Evolutionary conservation across 1,139 yeast genomes (phyloP).

Genomic region (Sugiyamaella paludigena): DNA sequence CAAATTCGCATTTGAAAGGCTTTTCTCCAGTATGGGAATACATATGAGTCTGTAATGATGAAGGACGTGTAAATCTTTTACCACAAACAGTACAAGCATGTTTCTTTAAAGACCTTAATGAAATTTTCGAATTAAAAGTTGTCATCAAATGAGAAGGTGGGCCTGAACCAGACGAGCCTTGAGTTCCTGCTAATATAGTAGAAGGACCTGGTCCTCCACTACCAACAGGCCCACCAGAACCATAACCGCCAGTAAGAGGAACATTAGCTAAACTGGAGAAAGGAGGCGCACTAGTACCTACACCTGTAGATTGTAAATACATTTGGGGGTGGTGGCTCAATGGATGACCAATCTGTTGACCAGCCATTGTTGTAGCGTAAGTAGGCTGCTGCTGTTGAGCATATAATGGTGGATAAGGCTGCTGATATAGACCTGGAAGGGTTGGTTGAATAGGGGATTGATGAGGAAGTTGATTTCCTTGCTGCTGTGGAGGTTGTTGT

Average conservation of each 20-base stretch:
- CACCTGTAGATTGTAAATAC: slow-evolving; percentile 11
- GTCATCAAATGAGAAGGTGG: slow-evolving; percentile 33
- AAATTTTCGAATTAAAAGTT: slow-evolving; percentile 30
- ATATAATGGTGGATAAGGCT: slow-evolving; percentile 10
- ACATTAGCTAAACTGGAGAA: slow-evolving; percentile 8
- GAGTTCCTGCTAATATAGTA: not conserved
- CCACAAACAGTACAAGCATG: slow-evolving; percentile 65
- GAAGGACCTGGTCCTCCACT: not conserved
- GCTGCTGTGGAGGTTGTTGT: slow-evolving; percentile 12
- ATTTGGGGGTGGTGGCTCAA: slow-evolving; percentile 9
- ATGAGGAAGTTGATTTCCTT: not conserved
- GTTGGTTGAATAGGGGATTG: slow-evolving; percentile 7
- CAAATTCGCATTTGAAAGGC: slow-evolving; percentile 67
- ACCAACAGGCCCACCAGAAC: slow-evolving; percentile 1
- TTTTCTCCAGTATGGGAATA: slow-evolving; percentile 87
- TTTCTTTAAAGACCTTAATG: slow-evolving; percentile 31
- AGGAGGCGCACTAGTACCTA: slow-evolving; percentile 7
- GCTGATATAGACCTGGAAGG: slow-evolving; percentile 9
- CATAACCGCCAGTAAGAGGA: slow-evolving; percentile 1
- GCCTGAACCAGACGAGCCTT: slow-evolving; percentile 12
- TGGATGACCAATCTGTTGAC: slow-evolving; percentile 11
- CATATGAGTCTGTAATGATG: slow-evolving; percentile 74
- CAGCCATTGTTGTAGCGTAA: slow-evolving; percentile 4
- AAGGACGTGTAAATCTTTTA: slow-evolving; percentile 77
- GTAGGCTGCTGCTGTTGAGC: slow-evolving; percentile 13